These are phyloP conservation scores for Wickerhamomyces sydowiorum DNA, from an alignment of 805 yeast genomes.

Conservation along the genomic window DNA sequence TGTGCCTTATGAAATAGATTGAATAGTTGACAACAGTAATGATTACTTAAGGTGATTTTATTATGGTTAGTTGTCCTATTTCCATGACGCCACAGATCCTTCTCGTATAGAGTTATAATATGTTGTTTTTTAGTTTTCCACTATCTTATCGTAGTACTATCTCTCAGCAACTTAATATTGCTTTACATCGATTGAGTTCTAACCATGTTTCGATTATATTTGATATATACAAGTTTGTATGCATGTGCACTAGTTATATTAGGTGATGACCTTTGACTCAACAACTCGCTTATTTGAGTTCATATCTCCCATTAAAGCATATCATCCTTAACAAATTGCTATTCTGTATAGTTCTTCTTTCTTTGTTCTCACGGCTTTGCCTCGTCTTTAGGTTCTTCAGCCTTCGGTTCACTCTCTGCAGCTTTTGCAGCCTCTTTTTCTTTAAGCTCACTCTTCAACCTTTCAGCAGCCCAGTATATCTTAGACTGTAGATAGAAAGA, in stretches of 20 bases:
- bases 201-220: neutral
- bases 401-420: conserved; percentile 9
- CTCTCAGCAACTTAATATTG: neutral
- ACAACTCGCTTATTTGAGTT: no score
- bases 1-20: conserved; percentile 22
- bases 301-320: no score
- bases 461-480: conserved; percentile 90
- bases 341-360: neutral
- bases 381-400: neutral
- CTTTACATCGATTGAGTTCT: neutral
- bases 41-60: conserved; percentile 17
- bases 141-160: no score
- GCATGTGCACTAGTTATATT: neutral
- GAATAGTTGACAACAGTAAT: conserved; percentile 11
- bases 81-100: conserved; percentile 22
- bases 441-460: conserved; percentile 74
- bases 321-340: neutral
- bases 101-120: neutral
- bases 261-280: no score
- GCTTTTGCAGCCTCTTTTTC: conserved; percentile 36
- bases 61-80: conserved; percentile 20
- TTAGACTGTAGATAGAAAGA: conserved; percentile 91
- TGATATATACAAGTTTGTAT: neutral
- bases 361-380: neutral
- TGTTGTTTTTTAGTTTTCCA: neutral